phyloP scores from a whole-genome alignment of 768 basidiomycete genomes.

The Kwoniella bestiolae region DNA sequence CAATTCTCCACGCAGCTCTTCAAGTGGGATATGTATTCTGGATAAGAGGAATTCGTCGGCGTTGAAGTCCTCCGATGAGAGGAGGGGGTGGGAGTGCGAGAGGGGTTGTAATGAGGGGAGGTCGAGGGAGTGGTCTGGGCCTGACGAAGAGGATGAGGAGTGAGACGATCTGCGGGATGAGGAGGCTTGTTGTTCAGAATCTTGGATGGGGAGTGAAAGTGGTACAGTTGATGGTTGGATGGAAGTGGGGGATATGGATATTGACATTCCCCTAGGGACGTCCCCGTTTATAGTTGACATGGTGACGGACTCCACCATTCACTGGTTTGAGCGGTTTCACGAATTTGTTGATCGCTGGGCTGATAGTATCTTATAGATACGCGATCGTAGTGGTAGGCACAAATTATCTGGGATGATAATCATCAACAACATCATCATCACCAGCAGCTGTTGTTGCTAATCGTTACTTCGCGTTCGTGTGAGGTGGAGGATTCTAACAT shows the following conservation, averaged over 20 bases:
- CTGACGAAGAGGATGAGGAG: slow-evolving; percentile 18
- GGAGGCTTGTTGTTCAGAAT: too few relatives aligned
- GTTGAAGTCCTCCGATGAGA: slow-evolving; percentile 73
- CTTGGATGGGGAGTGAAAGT: not conserved
- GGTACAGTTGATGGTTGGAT: slow-evolving; percentile 3
- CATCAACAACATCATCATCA: too few relatives aligned
- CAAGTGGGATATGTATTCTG: slow-evolving; percentile 78
- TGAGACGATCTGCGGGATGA: not conserved
- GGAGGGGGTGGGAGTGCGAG: slow-evolving; percentile 75
- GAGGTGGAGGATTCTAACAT: too few relatives aligned
- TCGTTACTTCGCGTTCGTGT: too few relatives aligned
- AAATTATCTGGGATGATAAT: too few relatives aligned
- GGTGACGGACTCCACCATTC: not conserved
- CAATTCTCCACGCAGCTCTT: slow-evolving; percentile 84
- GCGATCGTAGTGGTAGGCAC: too few relatives aligned
- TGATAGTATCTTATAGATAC: too few relatives aligned
- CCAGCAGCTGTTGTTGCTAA: too few relatives aligned
- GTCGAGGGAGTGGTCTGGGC: slow-evolving; percentile 36
- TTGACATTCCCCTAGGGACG: slow-evolving; percentile 9
- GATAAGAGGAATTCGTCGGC: slow-evolving; percentile 87
- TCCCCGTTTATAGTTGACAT: slow-evolving; percentile 3
- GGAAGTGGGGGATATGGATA: slow-evolving; percentile 2
- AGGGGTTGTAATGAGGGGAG: slow-evolving; percentile 65
- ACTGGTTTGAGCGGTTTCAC: not conserved
- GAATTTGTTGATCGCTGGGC: too few relatives aligned